These are phyloP conservation scores for Pythium aristosporum DNA, from an alignment of 352 stramenopile species.

Conservation along the genomic window DNA sequence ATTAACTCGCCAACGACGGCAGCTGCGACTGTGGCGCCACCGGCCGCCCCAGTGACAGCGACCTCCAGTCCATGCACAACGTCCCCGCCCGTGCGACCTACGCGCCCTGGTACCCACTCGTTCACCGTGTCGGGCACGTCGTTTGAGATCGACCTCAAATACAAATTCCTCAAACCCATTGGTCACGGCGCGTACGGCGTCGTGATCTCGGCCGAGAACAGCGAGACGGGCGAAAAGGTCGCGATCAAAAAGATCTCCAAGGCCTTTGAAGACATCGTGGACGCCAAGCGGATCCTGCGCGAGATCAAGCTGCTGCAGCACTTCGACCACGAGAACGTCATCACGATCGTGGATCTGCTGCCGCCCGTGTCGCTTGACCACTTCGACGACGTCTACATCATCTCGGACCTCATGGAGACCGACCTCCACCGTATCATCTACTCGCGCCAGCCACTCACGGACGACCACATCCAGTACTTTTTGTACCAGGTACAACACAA, in stretches of 20 bases:
- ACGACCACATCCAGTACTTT: conserved; percentile 94
- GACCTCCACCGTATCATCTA: conserved; percentile 98
- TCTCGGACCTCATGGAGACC: conserved; percentile 98
- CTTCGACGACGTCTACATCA: conserved; percentile 98
- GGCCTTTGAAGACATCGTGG: conserved; percentile 97
- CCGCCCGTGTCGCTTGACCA: conserved; percentile 77
- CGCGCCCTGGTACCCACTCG: conserved; percentile 64
- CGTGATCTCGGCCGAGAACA: conserved; percentile 88
- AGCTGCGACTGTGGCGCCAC: conserved; percentile 1
- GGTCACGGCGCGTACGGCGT: conserved; percentile 94
- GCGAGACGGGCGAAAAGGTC: conserved; percentile 80
- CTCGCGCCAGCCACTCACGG: conserved; percentile 90
- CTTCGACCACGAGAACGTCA: conserved; percentile 95
- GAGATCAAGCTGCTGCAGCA: conserved; percentile 95
- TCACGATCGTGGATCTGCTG: conserved; percentile 93
- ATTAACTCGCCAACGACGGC: neutral
- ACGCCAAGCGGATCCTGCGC: conserved; percentile 98
- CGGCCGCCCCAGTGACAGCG: conserved; percentile 2
- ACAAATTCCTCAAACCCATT: conserved; percentile 95
- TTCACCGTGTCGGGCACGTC: conserved; percentile 86
- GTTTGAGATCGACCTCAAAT: conserved; percentile 92
- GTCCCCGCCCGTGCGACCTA: conserved; percentile 6
- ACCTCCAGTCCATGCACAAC: neutral
- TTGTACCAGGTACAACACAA: conserved; percentile 76
- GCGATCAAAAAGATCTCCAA: conserved; percentile 90